These are phyloP conservation scores for Cercospora citrullina DNA, from an alignment of 2,329 filamentous ascomycete genomes.

Conservation along the genomic window DNA sequence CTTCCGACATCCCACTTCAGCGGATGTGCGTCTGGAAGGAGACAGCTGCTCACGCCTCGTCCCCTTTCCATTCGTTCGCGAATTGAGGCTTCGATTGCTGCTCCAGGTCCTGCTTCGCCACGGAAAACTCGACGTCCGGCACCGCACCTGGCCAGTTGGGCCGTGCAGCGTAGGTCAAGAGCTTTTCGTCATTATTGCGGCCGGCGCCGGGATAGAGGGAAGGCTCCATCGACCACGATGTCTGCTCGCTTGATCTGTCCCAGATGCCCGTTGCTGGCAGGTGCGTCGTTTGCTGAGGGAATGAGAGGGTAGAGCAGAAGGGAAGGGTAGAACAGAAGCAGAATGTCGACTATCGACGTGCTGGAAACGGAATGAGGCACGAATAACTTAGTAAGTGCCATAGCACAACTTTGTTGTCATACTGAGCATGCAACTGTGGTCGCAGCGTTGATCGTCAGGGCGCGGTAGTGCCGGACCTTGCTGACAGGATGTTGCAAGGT, in stretches of 20 bases:
- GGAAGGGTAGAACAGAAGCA: background rate
- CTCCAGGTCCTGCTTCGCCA: background rate
- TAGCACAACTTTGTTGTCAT: background rate
- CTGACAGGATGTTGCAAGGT: background rate
- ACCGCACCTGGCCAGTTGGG: background rate
- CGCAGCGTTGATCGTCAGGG: background rate
- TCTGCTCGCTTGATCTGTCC: background rate
- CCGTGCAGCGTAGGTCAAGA: background rate
- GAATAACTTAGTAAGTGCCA: background rate
- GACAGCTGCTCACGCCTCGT: background rate
- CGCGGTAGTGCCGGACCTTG: background rate
- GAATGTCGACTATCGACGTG: background rate
- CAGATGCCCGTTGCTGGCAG: background rate
- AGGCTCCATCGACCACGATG: background rate
- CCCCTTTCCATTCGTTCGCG: background rate
- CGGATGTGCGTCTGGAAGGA: background rate
- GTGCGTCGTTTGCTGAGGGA: background rate
- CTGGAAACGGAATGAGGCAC: background rate
- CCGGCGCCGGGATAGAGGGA: background rate
- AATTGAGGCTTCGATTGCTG: background rate
- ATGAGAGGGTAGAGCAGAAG: background rate
- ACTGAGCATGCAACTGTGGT: background rate
- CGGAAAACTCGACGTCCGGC: background rate
- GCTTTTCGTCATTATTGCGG: background rate
- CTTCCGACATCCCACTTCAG: background rate